These are phyloP conservation scores for Metschnikowia noctiluminum DNA, from an alignment of 805 yeast genomes.

Conservation along the genomic window DNA sequence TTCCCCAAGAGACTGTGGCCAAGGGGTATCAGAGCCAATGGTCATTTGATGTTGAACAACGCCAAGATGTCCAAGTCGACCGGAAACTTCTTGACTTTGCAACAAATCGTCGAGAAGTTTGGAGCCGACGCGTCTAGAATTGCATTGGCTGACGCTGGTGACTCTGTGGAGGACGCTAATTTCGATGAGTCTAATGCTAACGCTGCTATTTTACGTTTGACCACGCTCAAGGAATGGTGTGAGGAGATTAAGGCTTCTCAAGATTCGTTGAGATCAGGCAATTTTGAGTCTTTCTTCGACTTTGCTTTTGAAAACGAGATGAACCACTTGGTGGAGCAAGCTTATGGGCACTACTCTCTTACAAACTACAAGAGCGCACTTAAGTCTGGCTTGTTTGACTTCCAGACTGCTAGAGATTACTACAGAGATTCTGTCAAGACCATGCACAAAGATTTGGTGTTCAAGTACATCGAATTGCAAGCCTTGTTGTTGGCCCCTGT, in stretches of 20 bases:
- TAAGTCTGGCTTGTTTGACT: conserved; percentile 88
- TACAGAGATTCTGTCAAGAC: conserved; percentile 74
- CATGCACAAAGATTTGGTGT: conserved; percentile 82
- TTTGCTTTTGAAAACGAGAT: conserved; percentile 89
- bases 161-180: conserved; percentile 94
- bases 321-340: conserved; percentile 73
- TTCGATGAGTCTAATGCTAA: conserved; percentile 95
- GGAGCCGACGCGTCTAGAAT: conserved; percentile 98
- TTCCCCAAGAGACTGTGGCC: conserved; percentile 95
- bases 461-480: conserved; percentile 83
- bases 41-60: conserved; percentile 91
- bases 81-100: conserved; percentile 92
- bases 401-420: conserved; percentile 92
- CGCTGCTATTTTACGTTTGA: conserved; percentile 92
- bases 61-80: conserved; percentile 98
- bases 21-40: conserved; percentile 87
- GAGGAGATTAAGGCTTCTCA: conserved; percentile 63
- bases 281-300: conserved; percentile 67
- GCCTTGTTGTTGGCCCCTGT: conserved; percentile 82
- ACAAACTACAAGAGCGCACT: conserved; percentile 87
- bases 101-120: conserved; percentile 78
- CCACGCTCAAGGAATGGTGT: conserved; percentile 92
- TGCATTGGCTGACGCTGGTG: conserved; percentile 98
- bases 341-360: conserved; percentile 64
- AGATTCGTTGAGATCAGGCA: conserved; percentile 49